Percentiles rank a stretch among this genome's conserved stretches.
Conservation (phyloP, 495 filamentous ascomycete genomes). For the Paragyromitra xinjiangensis region DNA sequence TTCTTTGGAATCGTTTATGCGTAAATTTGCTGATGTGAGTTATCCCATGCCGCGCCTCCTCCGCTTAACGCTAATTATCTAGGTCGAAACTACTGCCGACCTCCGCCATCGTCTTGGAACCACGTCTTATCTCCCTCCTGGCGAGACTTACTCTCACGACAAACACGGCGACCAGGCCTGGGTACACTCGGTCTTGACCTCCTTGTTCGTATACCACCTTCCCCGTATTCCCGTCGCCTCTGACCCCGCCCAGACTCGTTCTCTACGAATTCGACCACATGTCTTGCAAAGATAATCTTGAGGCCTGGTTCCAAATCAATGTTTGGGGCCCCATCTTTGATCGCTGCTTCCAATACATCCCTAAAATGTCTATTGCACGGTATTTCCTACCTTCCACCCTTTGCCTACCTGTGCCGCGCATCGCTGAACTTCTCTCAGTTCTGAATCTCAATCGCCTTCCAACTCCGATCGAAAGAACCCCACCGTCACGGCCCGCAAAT, state of each 20-base stretch:
- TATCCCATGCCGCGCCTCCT: background rate
- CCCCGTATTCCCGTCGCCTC: background rate
- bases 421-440: background rate
- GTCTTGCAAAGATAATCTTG: slow-evolving; percentile 27
- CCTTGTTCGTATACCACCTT: slow-evolving; percentile 16
- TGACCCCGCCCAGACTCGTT: slow-evolving; percentile 7
- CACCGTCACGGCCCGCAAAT: background rate
- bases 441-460: slow-evolving; percentile 23
- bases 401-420: background rate
- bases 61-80: background rate
- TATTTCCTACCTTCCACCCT: background rate
- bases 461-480: slow-evolving; percentile 26
- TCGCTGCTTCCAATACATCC: slow-evolving; percentile 26
- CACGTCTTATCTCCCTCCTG: background rate
- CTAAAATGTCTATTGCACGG: slow-evolving; percentile 1
- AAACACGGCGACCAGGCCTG: slow-evolving; percentile 31
- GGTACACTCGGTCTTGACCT: slow-evolving; percentile 19
- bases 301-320: slow-evolving; percentile 39
- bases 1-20: slow-evolving; percentile 19
- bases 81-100: slow-evolving; percentile 23
- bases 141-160: slow-evolving; percentile 19
- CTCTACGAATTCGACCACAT: slow-evolving; percentile 26
- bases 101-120: slow-evolving; percentile 11
- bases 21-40: slow-evolving; percentile 25
- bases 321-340: slow-evolving; percentile 35